Evolutionary conservation across 805 yeast species (phyloP), one percentile per base, ranked within the genome.

Genomic region (Tanozyma kutaoensis): DNA sequence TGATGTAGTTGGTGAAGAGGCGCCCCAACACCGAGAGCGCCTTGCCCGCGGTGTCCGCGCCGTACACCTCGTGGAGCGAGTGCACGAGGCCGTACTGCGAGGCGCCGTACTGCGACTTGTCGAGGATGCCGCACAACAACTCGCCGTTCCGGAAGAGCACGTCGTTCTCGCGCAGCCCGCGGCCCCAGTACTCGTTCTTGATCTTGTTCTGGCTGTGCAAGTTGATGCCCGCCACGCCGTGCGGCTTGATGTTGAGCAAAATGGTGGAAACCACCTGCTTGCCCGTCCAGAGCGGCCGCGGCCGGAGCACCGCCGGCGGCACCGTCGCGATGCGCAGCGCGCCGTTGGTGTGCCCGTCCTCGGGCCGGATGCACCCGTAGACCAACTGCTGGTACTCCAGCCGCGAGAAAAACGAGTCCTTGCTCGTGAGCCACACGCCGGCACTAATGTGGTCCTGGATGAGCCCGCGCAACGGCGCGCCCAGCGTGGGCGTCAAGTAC

Each of bases 371-470:
- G 58, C 95, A 80, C 21, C 95, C 88, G 46, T 88, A 91, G 24
- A 91, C 63, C 35, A 88, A 72, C 56, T 93, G 96, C 53, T 93
- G 95, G 55, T 91, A 93, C 49, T 72, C 67, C 42, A 85, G 95
- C 45, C 94, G 69, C 9, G 88, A 76, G 65, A 88, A 88, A 49
- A 84, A 82, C 19, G 86, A 59, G 47, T 93, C 97, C 55, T 86
- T 84, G 55, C 63, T 84, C 5, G 98, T 91, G 46, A 91, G 66
- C 97, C 97, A 91, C 23, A 93, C 95, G 62, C 98, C 99, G 7
- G 97, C 97, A 44, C 93, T 77, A 57, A 91, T 85, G 49, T 93
- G 98, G 62, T 91, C 99, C 65, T 91, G 99, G 55, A 93, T 93
- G 53, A 91, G 68, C 58, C 99, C 99, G 71, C 98, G 80, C 36